Base-by-base conservation (phyloP, 1,139 yeast genomes). In the Magnusiomyces ingens region DNA sequence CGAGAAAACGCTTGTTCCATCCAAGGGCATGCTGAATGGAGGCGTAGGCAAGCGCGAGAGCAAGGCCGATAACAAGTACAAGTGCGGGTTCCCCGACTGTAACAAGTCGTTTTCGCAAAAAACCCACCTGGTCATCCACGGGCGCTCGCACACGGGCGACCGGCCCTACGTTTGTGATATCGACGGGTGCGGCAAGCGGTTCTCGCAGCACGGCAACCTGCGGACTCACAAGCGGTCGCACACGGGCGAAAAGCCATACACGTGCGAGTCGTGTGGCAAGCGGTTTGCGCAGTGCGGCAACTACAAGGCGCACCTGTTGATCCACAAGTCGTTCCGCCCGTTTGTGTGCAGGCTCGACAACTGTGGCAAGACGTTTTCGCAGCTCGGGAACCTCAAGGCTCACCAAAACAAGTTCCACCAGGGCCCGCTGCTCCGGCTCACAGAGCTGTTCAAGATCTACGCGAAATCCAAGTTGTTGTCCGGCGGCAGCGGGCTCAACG, bases 191-290 rank as follows among this genome's bases (percentile, higher is more conserved):
- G 84, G 81, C 40, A 89, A 89, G 68, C 71, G 84, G 57, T 91
- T 91, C 62, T 88, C 96, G 0, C 98, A 91, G 68, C 94, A 95
- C 49, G 96, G 97, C 42, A 90, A 90, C 67, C 74, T 91, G 63
- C 74, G 96, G 57, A 90, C 97, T 0, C 95, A 88, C 71, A 72
- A 82, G 61, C 73, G 95, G 59, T 73, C 88, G 35, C 95, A 87
- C 62, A 88, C 95, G 0, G 84, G 96, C 21, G 96, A 88, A 62
- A 85, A 85, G 66, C 96, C 96, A 3, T 88, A 85, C 62, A 75
- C 78, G 45, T 89, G 96, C 70, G 84, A 82, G 35, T 71, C 78
- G 13, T 89, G 96, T 67, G 79, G 78, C 32, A 78, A 88, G 56
- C 76, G 81, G 40, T 90, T 90, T 67, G 88, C 95, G 53, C 80